phyloP scores from a whole-genome alignment of 345 rosid genomes.

The Gossypium ekmanianum region DNA sequence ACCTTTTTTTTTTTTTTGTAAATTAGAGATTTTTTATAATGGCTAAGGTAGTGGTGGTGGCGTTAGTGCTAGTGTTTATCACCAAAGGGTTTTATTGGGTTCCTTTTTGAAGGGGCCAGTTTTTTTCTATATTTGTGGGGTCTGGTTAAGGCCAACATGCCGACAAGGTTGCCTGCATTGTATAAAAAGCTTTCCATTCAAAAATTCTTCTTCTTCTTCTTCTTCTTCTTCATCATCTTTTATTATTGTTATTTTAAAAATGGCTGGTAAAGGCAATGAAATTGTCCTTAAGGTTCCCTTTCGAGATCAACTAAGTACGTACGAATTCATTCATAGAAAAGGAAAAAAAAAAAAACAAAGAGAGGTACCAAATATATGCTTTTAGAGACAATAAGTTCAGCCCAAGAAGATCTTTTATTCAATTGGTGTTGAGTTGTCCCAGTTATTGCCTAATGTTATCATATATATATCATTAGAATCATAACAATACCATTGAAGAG shows the following conservation, averaged over 20 bases:
- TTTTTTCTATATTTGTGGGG: conserved; percentile 31
- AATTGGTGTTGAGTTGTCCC: background rate
- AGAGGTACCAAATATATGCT: background rate
- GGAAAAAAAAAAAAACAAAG: background rate
- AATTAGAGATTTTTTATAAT: conserved; percentile 23
- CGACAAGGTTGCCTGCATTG: conserved; percentile 37
- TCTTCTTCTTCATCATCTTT: no score
- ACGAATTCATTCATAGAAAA: background rate
- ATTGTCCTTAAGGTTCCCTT: background rate
- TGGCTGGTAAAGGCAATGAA: background rate
- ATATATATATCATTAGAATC: conserved; percentile 5
- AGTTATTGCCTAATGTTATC: background rate
- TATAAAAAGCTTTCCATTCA: conserved; percentile 2
- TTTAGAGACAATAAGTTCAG: conserved; percentile 14
- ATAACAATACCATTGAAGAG: conserved; percentile 5
- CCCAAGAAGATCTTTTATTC: background rate
- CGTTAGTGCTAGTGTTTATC: conserved; percentile 43
- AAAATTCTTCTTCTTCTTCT: background rate
- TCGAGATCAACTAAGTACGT: conserved; percentile 14
- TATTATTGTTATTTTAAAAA: background rate
- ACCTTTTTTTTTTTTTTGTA: background rate
- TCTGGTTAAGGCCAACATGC: conserved; percentile 33
- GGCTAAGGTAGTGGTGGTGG: conserved; percentile 31
- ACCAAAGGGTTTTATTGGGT: conserved; percentile 17
- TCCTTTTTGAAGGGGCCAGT: conserved; percentile 26